These are phyloP conservation scores for Grosmannia huntii DNA, from an alignment of 2,329 filamentous ascomycete species.

Conservation along the genomic window DNA sequence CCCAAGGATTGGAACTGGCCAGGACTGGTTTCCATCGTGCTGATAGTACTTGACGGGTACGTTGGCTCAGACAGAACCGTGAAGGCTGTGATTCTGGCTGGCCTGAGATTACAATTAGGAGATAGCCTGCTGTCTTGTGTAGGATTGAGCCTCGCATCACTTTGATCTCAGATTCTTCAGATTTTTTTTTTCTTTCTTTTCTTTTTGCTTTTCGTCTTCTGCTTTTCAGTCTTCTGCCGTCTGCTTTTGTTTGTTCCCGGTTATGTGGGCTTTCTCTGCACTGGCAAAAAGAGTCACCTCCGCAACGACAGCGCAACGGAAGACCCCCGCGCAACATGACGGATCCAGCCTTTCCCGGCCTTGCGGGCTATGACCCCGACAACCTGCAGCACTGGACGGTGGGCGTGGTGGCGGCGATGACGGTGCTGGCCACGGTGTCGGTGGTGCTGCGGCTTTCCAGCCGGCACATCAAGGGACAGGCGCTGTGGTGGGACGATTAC, in stretches of 20 bases:
- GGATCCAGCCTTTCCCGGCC: conserved; percentile 11
- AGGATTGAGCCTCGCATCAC: too few relatives aligned
- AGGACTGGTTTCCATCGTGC: too few relatives aligned
- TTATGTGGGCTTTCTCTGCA: too few relatives aligned
- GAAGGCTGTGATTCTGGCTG: too few relatives aligned
- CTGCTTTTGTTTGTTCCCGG: not conserved
- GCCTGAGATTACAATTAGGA: too few relatives aligned
- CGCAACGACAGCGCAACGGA: not conserved
- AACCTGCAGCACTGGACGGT: conserved; percentile 30
- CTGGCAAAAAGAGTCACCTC: not conserved
- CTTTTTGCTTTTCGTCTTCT: not conserved
- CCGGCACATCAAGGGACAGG: conserved; percentile 27
- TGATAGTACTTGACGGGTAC: too few relatives aligned
- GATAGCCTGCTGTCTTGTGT: too few relatives aligned
- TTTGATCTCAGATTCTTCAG: not conserved
- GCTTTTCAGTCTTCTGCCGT: not conserved
- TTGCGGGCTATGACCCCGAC: conserved; percentile 21
- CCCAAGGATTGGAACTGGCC: too few relatives aligned
- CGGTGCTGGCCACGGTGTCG: conserved; percentile 24
- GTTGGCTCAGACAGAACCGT: too few relatives aligned
- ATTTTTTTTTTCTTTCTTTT: too few relatives aligned
- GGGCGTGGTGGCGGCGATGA: conserved; percentile 26
- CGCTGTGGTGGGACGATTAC: conserved; percentile 38
- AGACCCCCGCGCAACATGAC: not conserved
- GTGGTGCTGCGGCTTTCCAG: conserved; percentile 28